A percentile compares a stretch with the other conserved stretches of the same genome.
Evolutionary conservation across 2,329 filamentous ascomycete species (phyloP).

Genomic region (Dactylella cylindrospora): DNA sequence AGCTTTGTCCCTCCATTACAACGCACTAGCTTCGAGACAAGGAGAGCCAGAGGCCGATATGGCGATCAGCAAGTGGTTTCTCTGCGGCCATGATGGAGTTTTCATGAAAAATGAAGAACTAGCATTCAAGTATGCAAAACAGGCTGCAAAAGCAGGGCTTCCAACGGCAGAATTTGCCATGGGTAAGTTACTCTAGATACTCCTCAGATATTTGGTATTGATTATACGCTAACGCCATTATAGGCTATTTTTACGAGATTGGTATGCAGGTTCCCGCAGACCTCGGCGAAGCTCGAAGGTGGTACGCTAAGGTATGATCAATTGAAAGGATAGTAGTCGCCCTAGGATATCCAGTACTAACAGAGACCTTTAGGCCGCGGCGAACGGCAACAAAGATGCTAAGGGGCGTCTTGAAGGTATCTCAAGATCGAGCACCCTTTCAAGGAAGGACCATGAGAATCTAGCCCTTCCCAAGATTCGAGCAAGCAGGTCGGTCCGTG

Average conservation of each 20-base stretch:
- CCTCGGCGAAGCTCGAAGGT: slow-evolving; percentile 75
- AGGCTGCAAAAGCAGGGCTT: slow-evolving; percentile 78
- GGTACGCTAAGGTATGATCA: slow-evolving; percentile 69
- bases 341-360: slow-evolving; percentile 23
- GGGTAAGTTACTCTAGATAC: slow-evolving; percentile 55
- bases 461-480: slow-evolving; percentile 84
- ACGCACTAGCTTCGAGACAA: slow-evolving; percentile 85
- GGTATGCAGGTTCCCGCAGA: slow-evolving; percentile 88
- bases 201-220: too few species aligned
- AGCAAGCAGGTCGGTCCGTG: slow-evolving; percentile 43
- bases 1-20: slow-evolving; percentile 89
- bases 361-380: slow-evolving; percentile 67
- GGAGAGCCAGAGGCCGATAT: slow-evolving; percentile 88
- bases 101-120: slow-evolving; percentile 96
- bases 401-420: slow-evolving; percentile 78
- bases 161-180: slow-evolving; percentile 93
- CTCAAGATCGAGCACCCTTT: slow-evolving; percentile 76
- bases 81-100: slow-evolving; percentile 88
- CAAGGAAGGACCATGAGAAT: slow-evolving; percentile 88
- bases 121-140: slow-evolving; percentile 84
- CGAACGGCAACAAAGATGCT: slow-evolving; percentile 90
- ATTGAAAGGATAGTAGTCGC: too few species aligned
- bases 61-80: slow-evolving; percentile 96
- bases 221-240: too few species aligned
- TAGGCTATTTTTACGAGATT: slow-evolving; percentile 89